phyloP scores from a whole-genome alignment of 305 asterid genomes.

The Fraxinus platypoda region DNA sequence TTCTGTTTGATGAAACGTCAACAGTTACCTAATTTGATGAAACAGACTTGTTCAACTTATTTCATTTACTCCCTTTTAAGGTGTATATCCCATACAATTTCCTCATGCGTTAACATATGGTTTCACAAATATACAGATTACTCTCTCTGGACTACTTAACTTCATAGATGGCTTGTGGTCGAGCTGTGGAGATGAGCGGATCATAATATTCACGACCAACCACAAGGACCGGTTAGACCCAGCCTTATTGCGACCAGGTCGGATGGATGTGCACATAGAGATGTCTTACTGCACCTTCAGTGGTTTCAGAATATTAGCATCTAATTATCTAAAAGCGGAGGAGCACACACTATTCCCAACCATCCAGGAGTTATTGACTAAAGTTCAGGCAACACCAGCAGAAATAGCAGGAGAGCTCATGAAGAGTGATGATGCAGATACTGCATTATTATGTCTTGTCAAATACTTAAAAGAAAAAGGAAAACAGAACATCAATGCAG shows the following conservation, averaged over 20 bases:
- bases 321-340: constrained; percentile 51
- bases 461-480: constrained; percentile 42
- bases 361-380: constrained; percentile 40
- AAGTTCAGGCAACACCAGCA: constrained; percentile 70
- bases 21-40: neutral
- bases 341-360: constrained; percentile 41
- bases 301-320: constrained; percentile 63
- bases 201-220: constrained; percentile 76
- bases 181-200: constrained; percentile 77
- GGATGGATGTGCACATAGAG: constrained; percentile 75
- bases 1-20: neutral
- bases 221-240: constrained; percentile 70
- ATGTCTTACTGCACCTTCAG: constrained; percentile 62
- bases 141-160: constrained; percentile 69
- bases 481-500: neutral
- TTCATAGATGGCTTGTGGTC: constrained; percentile 88
- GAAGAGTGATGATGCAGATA: constrained; percentile 53
- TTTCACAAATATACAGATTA: constrained; percentile 43
- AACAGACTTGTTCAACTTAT: neutral
- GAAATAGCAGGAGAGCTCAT: constrained; percentile 86
- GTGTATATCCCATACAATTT: neutral
- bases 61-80: neutral
- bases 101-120: neutral
- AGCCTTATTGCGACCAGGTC: constrained; percentile 70
- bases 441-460: constrained; percentile 40